These are phyloP conservation scores for Quercus glauca DNA, from an alignment of 306 rosid species.

Conservation along the genomic window DNA sequence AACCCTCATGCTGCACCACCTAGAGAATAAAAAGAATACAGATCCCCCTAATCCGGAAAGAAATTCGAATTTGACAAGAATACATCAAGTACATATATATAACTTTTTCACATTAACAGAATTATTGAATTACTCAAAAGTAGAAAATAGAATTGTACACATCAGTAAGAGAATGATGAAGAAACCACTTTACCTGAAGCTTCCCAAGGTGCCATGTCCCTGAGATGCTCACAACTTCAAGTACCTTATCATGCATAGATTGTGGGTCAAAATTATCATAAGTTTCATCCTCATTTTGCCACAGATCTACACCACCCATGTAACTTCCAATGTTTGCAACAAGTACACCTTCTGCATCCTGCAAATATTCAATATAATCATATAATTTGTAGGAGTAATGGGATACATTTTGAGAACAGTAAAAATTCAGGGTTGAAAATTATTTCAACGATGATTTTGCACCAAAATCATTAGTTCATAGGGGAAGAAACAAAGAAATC, in stretches of 20 bases:
- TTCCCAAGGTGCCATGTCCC: conserved; percentile 99
- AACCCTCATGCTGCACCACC: not conserved
- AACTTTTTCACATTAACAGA: not conserved
- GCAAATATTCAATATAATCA: conserved; percentile 25
- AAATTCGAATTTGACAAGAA: not conserved
- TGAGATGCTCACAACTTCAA: conserved; percentile 97
- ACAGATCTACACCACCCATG: conserved; percentile 99
- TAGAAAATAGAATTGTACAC: not conserved
- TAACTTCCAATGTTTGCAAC: conserved; percentile 99
- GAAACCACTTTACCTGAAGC: conserved; percentile 69
- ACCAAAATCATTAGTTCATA: not conserved
- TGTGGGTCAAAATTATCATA: conserved; percentile 94
- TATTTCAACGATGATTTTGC: not conserved
- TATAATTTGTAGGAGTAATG: not conserved
- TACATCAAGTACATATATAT: not conserved
- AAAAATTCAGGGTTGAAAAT: not conserved
- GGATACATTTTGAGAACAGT: not conserved
- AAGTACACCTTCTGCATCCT: conserved; percentile 99
- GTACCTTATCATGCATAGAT: conserved; percentile 96
- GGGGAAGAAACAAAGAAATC: not conserved
- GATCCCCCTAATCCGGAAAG: not conserved
- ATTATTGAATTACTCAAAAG: not conserved
- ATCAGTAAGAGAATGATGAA: not conserved
- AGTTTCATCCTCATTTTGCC: conserved; percentile 96
- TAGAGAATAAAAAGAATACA: not conserved